Conservation (phyloP, 2,329 filamentous ascomycete species). For the Nigrospora sphaerica region DNA sequence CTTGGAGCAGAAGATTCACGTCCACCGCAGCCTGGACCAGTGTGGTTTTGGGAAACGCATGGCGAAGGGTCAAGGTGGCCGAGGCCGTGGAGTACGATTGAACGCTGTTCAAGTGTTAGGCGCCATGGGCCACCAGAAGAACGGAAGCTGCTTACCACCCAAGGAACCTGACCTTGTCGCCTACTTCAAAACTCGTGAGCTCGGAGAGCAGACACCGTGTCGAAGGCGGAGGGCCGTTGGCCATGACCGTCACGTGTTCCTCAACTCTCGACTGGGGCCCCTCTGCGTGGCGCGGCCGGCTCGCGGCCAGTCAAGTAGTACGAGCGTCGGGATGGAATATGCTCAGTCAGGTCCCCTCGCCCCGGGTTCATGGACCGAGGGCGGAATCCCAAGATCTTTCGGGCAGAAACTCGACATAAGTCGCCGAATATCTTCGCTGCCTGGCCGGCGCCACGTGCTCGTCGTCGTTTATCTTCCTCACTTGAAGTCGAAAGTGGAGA, state of each 20-base stretch:
- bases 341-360: too few relatives aligned
- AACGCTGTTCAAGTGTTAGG: slow-evolving; percentile 34
- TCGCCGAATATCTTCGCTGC: too few relatives aligned
- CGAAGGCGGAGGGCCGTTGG: slow-evolving; percentile 55
- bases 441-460: too few relatives aligned
- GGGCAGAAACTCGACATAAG: too few relatives aligned
- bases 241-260: slow-evolving; percentile 28
- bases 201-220: slow-evolving; percentile 58
- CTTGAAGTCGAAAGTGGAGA: too few relatives aligned
- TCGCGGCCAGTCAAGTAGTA: too few relatives aligned
- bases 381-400: too few relatives aligned
- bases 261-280: too few relatives aligned
- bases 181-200: slow-evolving; percentile 41
- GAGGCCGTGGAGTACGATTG: slow-evolving; percentile 41
- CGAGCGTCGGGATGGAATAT: too few relatives aligned
- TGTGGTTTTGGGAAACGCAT: slow-evolving; percentile 49
- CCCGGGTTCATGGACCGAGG: too few relatives aligned
- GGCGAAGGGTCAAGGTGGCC: slow-evolving; percentile 60
- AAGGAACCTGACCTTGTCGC: slow-evolving; percentile 83
- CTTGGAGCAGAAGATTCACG: slow-evolving; percentile 62
- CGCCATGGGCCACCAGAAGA: slow-evolving; percentile 1
- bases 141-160: slow-evolving; percentile 62
- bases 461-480: too few relatives aligned
- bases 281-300: too few relatives aligned
- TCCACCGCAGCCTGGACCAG: slow-evolving; percentile 55